phyloP scores from a whole-genome alignment of 1,284 basidiomycete species.

The Sphagnurus paluster region DNA sequence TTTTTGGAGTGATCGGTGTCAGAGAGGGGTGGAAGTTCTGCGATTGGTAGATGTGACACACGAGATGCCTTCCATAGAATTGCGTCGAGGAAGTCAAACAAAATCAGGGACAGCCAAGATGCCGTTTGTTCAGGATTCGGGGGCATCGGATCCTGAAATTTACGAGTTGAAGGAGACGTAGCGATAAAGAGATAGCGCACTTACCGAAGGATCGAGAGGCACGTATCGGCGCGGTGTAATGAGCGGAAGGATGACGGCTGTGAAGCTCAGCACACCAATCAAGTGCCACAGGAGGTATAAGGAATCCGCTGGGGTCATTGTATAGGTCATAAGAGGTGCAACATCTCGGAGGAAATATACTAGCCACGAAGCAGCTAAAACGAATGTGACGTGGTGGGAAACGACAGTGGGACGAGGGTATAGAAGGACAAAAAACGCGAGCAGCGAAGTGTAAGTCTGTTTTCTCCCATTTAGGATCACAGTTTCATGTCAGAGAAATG shows the following conservation, averaged over 20 bases:
- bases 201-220: slow-evolving; percentile 34
- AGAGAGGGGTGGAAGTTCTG: slow-evolving; percentile 47
- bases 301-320: slow-evolving; percentile 7
- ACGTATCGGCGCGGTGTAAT: slow-evolving; percentile 31
- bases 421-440: slow-evolving; percentile 10
- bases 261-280: slow-evolving; percentile 23
- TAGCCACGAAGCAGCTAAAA: slow-evolving; percentile 13
- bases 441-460: slow-evolving; percentile 13
- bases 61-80: slow-evolving; percentile 38
- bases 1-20: slow-evolving; percentile 45
- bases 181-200: neutral
- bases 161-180: neutral
- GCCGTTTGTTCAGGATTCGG: slow-evolving; percentile 60
- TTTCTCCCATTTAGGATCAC: neutral
- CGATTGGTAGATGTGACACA: slow-evolving; percentile 33
- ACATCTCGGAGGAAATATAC: slow-evolving; percentile 16
- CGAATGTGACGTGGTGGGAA: slow-evolving; percentile 10
- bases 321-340: slow-evolving; percentile 16
- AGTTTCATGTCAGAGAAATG: neutral
- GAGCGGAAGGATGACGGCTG: slow-evolving; percentile 29
- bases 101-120: slow-evolving; percentile 46
- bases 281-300: slow-evolving; percentile 13
- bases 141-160: slow-evolving; percentile 32
- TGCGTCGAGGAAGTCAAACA: slow-evolving; percentile 51
- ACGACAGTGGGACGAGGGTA: slow-evolving; percentile 9